A percentile compares a stretch with the other conserved stretches of the same genome.
Conservation (phyloP, 2,329 filamentous ascomycete species). For the Emericellopsis cladophorae region DNA sequence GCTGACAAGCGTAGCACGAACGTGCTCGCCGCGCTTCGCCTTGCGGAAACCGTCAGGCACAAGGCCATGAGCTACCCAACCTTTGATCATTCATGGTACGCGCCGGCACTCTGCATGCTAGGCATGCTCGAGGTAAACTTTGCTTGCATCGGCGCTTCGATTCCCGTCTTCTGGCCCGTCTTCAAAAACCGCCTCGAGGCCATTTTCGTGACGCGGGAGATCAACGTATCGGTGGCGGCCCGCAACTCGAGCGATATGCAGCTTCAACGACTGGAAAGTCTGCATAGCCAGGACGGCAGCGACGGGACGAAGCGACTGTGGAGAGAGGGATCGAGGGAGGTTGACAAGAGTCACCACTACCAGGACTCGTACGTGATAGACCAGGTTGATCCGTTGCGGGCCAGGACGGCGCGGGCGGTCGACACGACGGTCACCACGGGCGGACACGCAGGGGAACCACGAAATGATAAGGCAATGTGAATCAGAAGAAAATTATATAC, state of each 20-base stretch:
- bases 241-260: neutral
- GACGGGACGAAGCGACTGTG: neutral
- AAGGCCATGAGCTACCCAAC: constrained; percentile 8
- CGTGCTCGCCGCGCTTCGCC: constrained; percentile 3
- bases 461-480: too few relatives aligned
- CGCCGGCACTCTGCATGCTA: constrained; percentile 6
- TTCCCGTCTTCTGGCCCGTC: constrained; percentile 16
- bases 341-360: neutral
- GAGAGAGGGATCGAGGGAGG: neutral
- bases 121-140: constrained; percentile 13
- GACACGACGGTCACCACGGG: neutral
- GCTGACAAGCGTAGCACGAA: neutral
- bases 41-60: constrained; percentile 8
- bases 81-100: constrained; percentile 14
- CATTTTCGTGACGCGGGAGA: constrained; percentile 13
- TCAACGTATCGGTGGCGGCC: constrained; percentile 6
- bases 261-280: neutral
- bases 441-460: too few relatives aligned
- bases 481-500: too few relatives aligned
- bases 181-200: constrained; percentile 9
- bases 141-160: constrained; percentile 11
- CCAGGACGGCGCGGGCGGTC: neutral
- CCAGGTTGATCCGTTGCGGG: neutral
- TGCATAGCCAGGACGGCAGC: neutral
- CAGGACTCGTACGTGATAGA: neutral